Evolutionary conservation across 2,329 filamentous ascomycete genomes (phyloP), one percentile per base, ranked within the genome.

Genomic region (Paracoccidioides brasiliensis): DNA sequence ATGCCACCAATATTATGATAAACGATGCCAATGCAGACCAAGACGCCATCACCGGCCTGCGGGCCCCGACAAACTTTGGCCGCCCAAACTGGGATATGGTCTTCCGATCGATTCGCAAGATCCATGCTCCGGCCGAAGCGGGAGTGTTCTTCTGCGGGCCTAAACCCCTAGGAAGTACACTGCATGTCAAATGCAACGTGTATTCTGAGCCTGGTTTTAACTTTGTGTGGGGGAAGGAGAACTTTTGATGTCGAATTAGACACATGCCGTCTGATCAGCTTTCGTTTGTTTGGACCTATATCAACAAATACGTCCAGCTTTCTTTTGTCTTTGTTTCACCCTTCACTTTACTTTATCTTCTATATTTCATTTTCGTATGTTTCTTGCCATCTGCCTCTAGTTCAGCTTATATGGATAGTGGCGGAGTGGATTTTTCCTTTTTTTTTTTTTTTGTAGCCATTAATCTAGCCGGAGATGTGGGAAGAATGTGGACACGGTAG

Each of bases 1-100:
- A 91, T 66, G 87, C 87, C 52, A 90, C 86, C 48, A 91, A 93
- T 73, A 91, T 93, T 74, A 91, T 91, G 86, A 90, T 91, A 77
- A 90, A 91, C 74, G 86, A 90, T 64, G 86, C 84, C 68, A 88
- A 90, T 66, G 85, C 85, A 61, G 86, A 91, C 68, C 86, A 85
- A 70, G 87, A 93, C 69, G 83, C 87, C 64, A 90, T 93, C 67
- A 93, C 88, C 0, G 88, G 88, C 55, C 78, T 93, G 35, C 80
- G 86, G 51, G 85, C 86, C 55, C 87, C 87, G 22, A 93, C 88
- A 45, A 93, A 90, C 74, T 65, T 93, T 67, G 88, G 88, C 54
- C 78, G 87, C 30, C 88, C 88, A 14, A 91, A 93, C 72, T 93
- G 88, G 88, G 86, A 93, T 67, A 88, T 88, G 81, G 87, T 94